Base-by-base conservation (phyloP, 768 basidiomycete genomes). In the Lactarius evosmus region DNA sequence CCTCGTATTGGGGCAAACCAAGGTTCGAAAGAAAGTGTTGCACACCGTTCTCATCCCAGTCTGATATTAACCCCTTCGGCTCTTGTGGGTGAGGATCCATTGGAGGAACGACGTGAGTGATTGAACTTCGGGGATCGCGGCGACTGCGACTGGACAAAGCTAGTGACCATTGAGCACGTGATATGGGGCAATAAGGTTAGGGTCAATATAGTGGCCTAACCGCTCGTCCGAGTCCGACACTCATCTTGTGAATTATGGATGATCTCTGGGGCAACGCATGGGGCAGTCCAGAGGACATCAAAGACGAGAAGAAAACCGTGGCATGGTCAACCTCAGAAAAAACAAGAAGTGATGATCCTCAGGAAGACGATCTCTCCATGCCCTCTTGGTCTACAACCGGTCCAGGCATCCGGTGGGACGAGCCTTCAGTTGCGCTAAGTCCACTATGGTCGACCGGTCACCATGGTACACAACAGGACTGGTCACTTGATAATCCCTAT, bases 1-100 rank as follows among this genome's bases (percentile, higher is more conserved):
- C 76, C 74, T 93, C 88, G 73, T 97, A 97, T 72, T 95, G 91
- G 2, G 88, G 83, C 74, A 87, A 89, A 4, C 95, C 95, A 49
- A 96, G 80, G 34, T 78, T 79, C 25, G 82, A 77, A 62, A 96
- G 77, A 85, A 91, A 95, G n/a, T 75, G 74, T 64, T 92, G 86
- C 5, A 98, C 95, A 66, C 88, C 86, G 56, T 79, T 73, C 74
- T 91, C 89, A 72, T 85, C 84, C 90, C 91, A 93, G 64, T 89
- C 85, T 0, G 77, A 62, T 46, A 82, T 79, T 58, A 46, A 66
- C 5, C 69, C 50, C 54, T 52, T 69, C 55, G 68, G 71, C 59
- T 76, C 75, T 58, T 63, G 60, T 59, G 69, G 69, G 61, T 72
- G 67, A 44, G 69, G 53, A 66, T 76, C 74, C 74, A 75, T 74